These are phyloP conservation scores for Carex sylvatica DNA, from an alignment of 202 grass and related monocot species.

Conservation along the genomic window DNA sequence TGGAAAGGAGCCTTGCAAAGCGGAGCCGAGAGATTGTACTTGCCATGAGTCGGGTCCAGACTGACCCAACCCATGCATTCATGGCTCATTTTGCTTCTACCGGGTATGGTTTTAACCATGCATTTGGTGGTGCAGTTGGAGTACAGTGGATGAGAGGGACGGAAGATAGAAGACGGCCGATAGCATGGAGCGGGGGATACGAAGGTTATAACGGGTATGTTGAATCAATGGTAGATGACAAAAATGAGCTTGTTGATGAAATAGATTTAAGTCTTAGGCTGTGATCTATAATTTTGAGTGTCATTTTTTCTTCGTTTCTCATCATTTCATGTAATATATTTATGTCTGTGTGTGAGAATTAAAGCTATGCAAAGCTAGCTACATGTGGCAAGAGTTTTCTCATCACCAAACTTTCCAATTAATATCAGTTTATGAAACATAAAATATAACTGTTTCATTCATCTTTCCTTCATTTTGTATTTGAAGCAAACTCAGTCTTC, in stretches of 20 bases:
- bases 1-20: constrained; percentile 78
- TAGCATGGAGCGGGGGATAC: not conserved
- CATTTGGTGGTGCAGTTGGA: constrained; percentile 5
- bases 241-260: constrained; percentile 7
- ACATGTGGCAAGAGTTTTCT: not conserved
- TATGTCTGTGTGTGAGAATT: not conserved
- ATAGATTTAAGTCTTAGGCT: constrained; percentile 32
- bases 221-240: constrained; percentile 15
- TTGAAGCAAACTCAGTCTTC: not conserved
- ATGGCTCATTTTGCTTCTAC: constrained; percentile 19
- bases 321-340: constrained; percentile 14
- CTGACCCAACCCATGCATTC: not conserved
- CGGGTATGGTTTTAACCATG: not conserved
- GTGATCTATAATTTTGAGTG: constrained; percentile 19
- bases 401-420: not conserved
- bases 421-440: not conserved
- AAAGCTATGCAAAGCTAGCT: not conserved
- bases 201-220: constrained; percentile 28
- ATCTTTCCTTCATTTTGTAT: not conserved
- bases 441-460: not conserved
- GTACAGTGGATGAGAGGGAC: not conserved
- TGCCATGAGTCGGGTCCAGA: constrained; percentile 27
- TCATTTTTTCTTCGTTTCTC: not conserved
- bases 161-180: not conserved
- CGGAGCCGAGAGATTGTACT: constrained; percentile 59